Percentiles rank a stretch among this genome's conserved stretches.
These are phyloP conservation scores for Psilocybe subaeruginosa DNA, from an alignment of 768 basidiomycete genomes.

Conservation along the genomic window DNA sequence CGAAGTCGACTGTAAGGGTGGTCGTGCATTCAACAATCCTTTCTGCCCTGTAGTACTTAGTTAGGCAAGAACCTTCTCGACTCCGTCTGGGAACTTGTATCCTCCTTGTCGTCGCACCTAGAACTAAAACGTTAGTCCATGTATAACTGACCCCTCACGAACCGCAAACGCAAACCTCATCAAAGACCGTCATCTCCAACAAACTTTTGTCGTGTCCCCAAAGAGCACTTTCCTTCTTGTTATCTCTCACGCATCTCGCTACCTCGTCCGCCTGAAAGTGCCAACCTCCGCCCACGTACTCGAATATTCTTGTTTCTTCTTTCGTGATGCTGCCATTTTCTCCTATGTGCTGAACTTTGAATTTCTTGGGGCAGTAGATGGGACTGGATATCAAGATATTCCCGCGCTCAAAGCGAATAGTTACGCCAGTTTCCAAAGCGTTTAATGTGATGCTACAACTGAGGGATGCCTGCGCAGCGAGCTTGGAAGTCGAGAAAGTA, in stretches of 20 bases:
- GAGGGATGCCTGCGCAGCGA: conserved; percentile 74
- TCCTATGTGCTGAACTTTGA: conserved; percentile 64
- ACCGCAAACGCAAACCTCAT: conserved; percentile 55
- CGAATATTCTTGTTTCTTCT: conserved; percentile 62
- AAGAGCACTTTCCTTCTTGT: conserved; percentile 69
- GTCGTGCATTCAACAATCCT: too few relatives aligned
- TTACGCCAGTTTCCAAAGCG: conserved; percentile 51
- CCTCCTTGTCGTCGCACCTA: conserved; percentile 71
- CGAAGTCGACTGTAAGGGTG: too few relatives aligned
- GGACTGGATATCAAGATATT: conserved; percentile 65
- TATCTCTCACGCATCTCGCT: conserved; percentile 73
- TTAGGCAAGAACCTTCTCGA: conserved; percentile 50
- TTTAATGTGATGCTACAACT: conserved; percentile 67
- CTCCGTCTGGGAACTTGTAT: conserved; percentile 63
- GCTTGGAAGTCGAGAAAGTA: conserved; percentile 59
- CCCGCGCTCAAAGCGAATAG: conserved; percentile 77
- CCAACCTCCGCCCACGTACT: conserved; percentile 73
- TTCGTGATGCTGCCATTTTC: conserved; percentile 46
- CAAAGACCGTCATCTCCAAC: conserved; percentile 83
- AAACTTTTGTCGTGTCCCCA: conserved; percentile 85
- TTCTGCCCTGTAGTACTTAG: too few relatives aligned
- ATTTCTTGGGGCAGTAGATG: conserved; percentile 67
- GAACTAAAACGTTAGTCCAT: neutral
- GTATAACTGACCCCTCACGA: neutral
- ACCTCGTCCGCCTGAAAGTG: conserved; percentile 91